Evolutionary conservation across 1,284 basidiomycete genomes (phyloP).

Genomic region (Bjerkandera adusta): DNA sequence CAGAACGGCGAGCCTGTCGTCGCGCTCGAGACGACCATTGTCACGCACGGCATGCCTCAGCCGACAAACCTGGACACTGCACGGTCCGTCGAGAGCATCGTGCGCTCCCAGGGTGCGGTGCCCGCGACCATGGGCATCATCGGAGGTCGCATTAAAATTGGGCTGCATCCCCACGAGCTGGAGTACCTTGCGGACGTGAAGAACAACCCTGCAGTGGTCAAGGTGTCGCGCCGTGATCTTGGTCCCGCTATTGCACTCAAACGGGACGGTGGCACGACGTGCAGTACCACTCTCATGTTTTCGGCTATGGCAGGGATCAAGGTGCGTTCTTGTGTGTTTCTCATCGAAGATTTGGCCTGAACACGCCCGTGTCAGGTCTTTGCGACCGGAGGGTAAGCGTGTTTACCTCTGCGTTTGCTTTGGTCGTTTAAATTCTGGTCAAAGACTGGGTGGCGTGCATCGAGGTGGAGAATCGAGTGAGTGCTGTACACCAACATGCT

Average conservation of each 20-base stretch:
- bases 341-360: neutral
- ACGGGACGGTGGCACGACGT: conserved; percentile 88
- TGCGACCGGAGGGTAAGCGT: conserved; percentile 72
- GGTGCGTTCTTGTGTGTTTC: conserved; percentile 33
- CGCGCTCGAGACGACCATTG: conserved; percentile 85
- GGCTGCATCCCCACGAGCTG: conserved; percentile 68
- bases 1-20: conserved; percentile 57
- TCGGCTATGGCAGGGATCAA: conserved; percentile 83
- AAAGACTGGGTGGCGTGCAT: conserved; percentile 88
- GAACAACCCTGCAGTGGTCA: conserved; percentile 49
- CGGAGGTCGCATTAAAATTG: conserved; percentile 84
- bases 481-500: conserved; percentile 25
- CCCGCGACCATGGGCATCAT: conserved; percentile 94
- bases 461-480: conserved; percentile 85
- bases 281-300: conserved; percentile 85
- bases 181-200: conserved; percentile 66
- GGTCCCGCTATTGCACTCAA: conserved; percentile 70
- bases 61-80: conserved; percentile 80
- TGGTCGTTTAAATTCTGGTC: conserved; percentile 1
- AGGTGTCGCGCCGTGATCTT: conserved; percentile 89
- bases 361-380: conserved; percentile 53
- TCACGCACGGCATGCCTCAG: conserved; percentile 89
- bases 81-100: conserved; percentile 71
- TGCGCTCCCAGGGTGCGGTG: conserved; percentile 74
- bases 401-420: neutral